A percentile compares a stretch with the other conserved stretches of the same genome.
phyloP scores from a whole-genome alignment of 2,329 filamentous ascomycete species.

The Ambrosiella beaveri region DNA sequence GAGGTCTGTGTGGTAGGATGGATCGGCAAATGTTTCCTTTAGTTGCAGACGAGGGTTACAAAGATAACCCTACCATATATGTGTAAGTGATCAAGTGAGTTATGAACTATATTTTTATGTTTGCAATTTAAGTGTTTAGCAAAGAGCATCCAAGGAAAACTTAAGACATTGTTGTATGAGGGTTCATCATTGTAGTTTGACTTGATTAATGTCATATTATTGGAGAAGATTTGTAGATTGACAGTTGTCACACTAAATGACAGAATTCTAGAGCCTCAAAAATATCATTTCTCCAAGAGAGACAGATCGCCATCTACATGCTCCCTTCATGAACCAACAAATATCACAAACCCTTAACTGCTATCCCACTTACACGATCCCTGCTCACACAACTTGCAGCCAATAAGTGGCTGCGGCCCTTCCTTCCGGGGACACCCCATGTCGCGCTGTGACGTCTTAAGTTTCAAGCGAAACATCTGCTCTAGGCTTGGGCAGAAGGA shows the following conservation, averaged over 20 bases:
- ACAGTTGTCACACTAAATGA: too few relatives aligned
- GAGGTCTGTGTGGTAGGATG: background rate
- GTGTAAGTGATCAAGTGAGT: background rate
- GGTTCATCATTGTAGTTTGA: too few relatives aligned
- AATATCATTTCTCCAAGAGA: too few relatives aligned
- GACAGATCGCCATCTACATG: too few relatives aligned
- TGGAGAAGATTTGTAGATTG: too few relatives aligned
- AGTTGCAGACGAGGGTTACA: background rate
- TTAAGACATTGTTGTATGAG: too few relatives aligned
- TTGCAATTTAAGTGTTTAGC: too few relatives aligned
- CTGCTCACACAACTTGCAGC: background rate
- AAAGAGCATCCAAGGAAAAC: too few relatives aligned
- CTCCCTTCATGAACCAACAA: background rate
- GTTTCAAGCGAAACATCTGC: conserved; percentile 30
- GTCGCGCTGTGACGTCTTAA: conserved; percentile 23
- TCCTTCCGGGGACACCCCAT: background rate
- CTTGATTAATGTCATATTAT: too few relatives aligned
- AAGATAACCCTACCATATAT: background rate
- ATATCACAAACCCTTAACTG: background rate
- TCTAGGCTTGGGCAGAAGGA: background rate
- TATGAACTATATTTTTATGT: too few relatives aligned
- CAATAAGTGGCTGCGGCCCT: background rate
- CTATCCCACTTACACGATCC: background rate
- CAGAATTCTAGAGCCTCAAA: too few relatives aligned
- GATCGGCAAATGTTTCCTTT: background rate